Conservation (phyloP, 257 asterid species). For the Nicotiana tomentosiformis region DNA sequence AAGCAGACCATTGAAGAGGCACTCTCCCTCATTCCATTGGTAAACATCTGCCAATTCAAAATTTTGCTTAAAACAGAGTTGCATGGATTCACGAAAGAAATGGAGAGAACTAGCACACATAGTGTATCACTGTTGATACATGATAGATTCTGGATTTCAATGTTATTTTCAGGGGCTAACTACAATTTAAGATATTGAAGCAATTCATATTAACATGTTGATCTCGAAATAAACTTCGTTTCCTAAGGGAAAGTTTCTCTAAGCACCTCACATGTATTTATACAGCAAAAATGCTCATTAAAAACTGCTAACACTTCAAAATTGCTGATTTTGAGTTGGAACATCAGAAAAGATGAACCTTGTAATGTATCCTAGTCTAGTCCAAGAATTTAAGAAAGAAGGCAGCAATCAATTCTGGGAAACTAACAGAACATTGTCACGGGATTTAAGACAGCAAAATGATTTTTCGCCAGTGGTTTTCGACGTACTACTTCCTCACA, state of each 20-base stretch:
- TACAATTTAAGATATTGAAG: neutral
- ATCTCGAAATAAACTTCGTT: neutral
- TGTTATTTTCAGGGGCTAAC: neutral
- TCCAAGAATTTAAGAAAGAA: neutral
- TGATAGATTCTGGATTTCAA: neutral
- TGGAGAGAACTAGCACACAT: neutral
- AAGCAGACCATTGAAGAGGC: slow-evolving; percentile 54
- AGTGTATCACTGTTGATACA: neutral
- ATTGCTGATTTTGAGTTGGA: neutral
- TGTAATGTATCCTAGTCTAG: neutral
- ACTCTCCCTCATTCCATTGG: slow-evolving; percentile 97
- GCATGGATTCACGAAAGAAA: neutral
- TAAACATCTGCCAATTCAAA: slow-evolving; percentile 70
- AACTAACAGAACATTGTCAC: neutral
- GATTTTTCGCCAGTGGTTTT: neutral
- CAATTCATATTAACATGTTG: neutral
- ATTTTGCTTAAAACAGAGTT: neutral
- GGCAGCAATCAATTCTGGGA: neutral
- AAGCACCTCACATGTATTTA: neutral
- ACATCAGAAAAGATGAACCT: neutral
- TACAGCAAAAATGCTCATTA: neutral
- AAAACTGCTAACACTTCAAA: neutral
- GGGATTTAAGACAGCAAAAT: neutral
- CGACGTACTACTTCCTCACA: neutral
- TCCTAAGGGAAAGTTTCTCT: neutral